These are phyloP conservation scores for Alternaria gansuensis DNA, from an alignment of 2,329 filamentous ascomycete genomes.

Conservation along the genomic window DNA sequence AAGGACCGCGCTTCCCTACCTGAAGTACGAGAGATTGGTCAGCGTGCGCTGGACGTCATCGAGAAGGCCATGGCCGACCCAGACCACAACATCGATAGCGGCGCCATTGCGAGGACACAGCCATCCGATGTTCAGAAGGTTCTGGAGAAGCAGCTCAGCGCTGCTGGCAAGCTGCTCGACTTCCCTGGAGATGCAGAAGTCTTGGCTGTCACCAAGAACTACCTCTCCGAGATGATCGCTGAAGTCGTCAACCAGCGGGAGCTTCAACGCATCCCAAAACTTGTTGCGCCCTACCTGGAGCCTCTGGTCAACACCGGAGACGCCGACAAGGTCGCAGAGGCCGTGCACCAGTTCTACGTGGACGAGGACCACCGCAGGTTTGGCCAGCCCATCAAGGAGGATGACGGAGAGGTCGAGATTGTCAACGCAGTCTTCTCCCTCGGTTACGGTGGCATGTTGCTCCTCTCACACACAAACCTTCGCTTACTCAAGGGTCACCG, in stretches of 20 bases:
- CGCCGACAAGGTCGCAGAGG: constrained; percentile 72
- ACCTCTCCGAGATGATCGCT: constrained; percentile 83
- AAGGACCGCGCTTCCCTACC: constrained; percentile 88
- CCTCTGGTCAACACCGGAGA: constrained; percentile 71
- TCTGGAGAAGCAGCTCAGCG: constrained; percentile 78
- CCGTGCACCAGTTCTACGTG: constrained; percentile 79
- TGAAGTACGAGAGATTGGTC: constrained; percentile 90
- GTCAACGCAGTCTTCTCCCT: constrained; percentile 98
- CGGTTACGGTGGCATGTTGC: constrained; percentile 95
- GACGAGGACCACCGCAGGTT: constrained; percentile 88
- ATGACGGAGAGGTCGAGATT: constrained; percentile 93
- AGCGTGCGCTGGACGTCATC: constrained; percentile 84
- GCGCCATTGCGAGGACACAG: constrained; percentile 70
- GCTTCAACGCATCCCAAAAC: constrained; percentile 73
- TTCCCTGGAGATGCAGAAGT: constrained; percentile 68
- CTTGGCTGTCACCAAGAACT: constrained; percentile 73
- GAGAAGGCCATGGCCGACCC: constrained; percentile 83
- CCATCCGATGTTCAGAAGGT: constrained; percentile 77
- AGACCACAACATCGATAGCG: constrained; percentile 63
- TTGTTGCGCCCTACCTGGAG: constrained; percentile 78
- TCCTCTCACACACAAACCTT: constrained; percentile 95
- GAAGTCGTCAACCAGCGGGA: constrained; percentile 88
- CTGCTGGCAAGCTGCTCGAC: constrained; percentile 68
- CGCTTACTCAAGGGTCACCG: constrained; percentile 94
- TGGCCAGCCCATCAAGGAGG: constrained; percentile 83